These are phyloP conservation scores for Arabidopsis arenosa DNA, from an alignment of 345 rosid species.

Conservation along the genomic window DNA sequence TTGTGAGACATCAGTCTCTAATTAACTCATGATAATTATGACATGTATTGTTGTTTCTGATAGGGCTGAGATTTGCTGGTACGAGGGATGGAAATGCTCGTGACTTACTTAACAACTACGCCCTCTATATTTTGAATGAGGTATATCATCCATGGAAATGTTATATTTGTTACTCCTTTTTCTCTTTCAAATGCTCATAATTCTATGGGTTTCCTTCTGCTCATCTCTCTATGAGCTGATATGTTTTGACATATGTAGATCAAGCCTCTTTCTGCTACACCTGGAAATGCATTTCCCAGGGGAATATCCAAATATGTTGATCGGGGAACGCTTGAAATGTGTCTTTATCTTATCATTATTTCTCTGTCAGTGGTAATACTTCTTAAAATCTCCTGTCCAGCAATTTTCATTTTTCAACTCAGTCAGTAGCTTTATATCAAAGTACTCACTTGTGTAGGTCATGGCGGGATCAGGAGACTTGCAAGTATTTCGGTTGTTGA, in stretches of 20 bases:
- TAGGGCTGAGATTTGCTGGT: slow-evolving; percentile 96
- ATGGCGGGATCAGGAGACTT: slow-evolving; percentile 99
- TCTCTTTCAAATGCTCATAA: slow-evolving; percentile 14
- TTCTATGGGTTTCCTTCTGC: slow-evolving; percentile 14
- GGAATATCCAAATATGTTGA: slow-evolving; percentile 86
- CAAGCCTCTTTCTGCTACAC: slow-evolving; percentile 70
- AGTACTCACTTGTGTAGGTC: slow-evolving; percentile 57
- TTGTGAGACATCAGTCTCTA: slow-evolving; percentile 26
- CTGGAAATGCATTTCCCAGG: slow-evolving; percentile 61
- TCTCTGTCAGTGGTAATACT: slow-evolving; percentile 79
- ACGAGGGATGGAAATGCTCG: slow-evolving; percentile 85
- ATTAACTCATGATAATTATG: slow-evolving; percentile 24
- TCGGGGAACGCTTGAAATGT: slow-evolving; percentile 90
- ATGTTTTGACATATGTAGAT: slow-evolving; percentile 59
- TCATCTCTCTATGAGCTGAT: slow-evolving; percentile 31
- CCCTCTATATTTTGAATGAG: slow-evolving; percentile 87
- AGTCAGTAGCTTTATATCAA: slow-evolving; percentile 32
- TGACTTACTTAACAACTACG: slow-evolving; percentile 82
- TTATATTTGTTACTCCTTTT: slow-evolving; percentile 21
- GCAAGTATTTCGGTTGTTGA: slow-evolving; percentile 77
- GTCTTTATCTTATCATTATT: slow-evolving; percentile 86
- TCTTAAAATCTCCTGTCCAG: slow-evolving; percentile 9
- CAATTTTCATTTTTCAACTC: slow-evolving; percentile 16
- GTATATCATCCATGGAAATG: slow-evolving; percentile 50
- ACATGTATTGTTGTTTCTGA: slow-evolving; percentile 39